Base-by-base conservation (phyloP, 768 basidiomycete species). In the Daedaleopsis nitida region DNA sequence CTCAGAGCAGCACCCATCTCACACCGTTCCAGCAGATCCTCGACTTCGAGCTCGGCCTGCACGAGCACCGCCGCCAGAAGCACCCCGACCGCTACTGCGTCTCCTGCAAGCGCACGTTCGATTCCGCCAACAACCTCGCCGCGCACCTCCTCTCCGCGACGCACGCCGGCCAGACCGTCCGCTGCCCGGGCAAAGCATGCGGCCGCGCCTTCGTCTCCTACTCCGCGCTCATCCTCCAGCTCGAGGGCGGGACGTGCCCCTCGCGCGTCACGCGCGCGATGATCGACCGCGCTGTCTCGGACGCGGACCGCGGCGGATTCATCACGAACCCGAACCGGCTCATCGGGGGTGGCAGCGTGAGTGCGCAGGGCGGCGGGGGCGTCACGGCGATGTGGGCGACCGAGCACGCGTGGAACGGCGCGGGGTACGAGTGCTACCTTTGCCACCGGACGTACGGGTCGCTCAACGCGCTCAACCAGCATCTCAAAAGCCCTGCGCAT, bases 401-500 rank as follows among this genome's bases (percentile, higher is more conserved):
- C 11, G 66, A 68, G 3, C 70, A 63, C 27, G 75, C 81, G 13
- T 81, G 75, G 75, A 82, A 81, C 60, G 76, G 76, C 0, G 5
- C 0, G 6, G 74, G 64, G 6, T 91, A 78, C 69, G 87, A 91
- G 71, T 91, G 88, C 71, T 83, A 83, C 67, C 71, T 91, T 24
- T 90, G 89, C 69, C 79, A 84, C 69, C 58, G 55, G 21, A 64
- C 52, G 13, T 86, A 80, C 66, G 32, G 65, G 52, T 66, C 74
- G 0, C 78, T 88, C 13, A 12, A 16, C 0, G 73, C 72, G 9
- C 78, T 91, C 52, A 88, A 91, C 66, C 76, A 80, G 63, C 90
- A 91, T 66, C 77, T 90, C 47, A 76, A 78, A 52, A 89, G 88
- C 72, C 85, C 89, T 1, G 74, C 68, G 3, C 88, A 89, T 67